Conservation (phyloP, 176 grass and related monocot genomes). For the Zea luxurians region DNA sequence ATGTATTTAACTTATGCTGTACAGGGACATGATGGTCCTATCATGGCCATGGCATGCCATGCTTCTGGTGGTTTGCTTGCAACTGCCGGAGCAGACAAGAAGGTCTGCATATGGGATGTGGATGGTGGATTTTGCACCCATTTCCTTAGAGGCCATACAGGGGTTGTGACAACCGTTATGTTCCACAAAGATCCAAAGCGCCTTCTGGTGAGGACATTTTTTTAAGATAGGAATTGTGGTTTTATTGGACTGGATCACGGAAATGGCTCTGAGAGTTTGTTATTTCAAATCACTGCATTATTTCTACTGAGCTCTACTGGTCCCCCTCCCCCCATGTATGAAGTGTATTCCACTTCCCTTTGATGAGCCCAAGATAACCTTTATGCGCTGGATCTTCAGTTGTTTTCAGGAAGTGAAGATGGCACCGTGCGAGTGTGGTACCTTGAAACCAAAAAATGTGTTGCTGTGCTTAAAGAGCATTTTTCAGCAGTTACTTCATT, state of each 20-base stretch:
- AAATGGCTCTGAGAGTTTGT: neutral
- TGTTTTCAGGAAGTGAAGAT: slow-evolving; percentile 93
- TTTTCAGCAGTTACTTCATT: slow-evolving; percentile 83
- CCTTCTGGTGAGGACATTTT: slow-evolving; percentile 65
- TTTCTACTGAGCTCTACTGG: neutral
- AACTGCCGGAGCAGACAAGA: slow-evolving; percentile 90
- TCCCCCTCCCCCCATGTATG: neutral
- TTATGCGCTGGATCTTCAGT: slow-evolving; percentile 54
- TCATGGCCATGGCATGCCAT: slow-evolving; percentile 93
- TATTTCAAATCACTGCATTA: slow-evolving; percentile 23
- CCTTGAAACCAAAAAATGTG: slow-evolving; percentile 81
- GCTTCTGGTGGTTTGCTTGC: slow-evolving; percentile 91
- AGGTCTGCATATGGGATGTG: slow-evolving; percentile 88
- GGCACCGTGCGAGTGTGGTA: slow-evolving; percentile 74
- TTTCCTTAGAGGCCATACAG: slow-evolving; percentile 90
- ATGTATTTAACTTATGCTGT: slow-evolving; percentile 33
- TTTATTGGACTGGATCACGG: neutral
- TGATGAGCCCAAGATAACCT: slow-evolving; percentile 1
- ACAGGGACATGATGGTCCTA: slow-evolving; percentile 92
- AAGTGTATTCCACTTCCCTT: slow-evolving; percentile 13
- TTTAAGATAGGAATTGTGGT: slow-evolving; percentile 15
- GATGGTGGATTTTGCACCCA: slow-evolving; percentile 98
- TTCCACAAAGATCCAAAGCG: slow-evolving; percentile 83
- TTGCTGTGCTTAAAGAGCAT: slow-evolving; percentile 74
- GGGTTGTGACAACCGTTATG: slow-evolving; percentile 71